Conservation (phyloP, 805 yeast genomes). For the Candida awuae region DNA sequence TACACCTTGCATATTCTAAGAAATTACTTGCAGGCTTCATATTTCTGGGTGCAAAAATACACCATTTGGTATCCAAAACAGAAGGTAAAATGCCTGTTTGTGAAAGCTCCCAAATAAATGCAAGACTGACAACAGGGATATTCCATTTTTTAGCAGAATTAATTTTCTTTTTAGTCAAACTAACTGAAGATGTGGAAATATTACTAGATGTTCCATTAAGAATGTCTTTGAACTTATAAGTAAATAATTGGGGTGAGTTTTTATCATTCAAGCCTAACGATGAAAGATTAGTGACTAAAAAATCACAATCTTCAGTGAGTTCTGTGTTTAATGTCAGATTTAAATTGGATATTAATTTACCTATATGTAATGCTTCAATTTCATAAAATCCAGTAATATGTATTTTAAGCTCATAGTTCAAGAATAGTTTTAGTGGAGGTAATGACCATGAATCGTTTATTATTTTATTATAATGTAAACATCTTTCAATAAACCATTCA, state of each 20-base stretch:
- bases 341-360: constrained; percentile 48
- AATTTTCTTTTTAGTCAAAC: constrained; percentile 40
- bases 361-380: constrained; percentile 27
- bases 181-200: constrained; percentile 25
- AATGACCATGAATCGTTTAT: constrained; percentile 24
- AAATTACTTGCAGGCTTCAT: constrained; percentile 18
- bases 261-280: constrained; percentile 34
- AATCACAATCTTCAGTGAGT: constrained; percentile 43
- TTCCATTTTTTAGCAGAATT: constrained; percentile 50
- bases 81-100: constrained; percentile 33
- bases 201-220: constrained; percentile 9
- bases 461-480: constrained; percentile 16
- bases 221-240: constrained; percentile 29
- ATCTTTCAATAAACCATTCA: constrained; percentile 30
- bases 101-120: constrained; percentile 46
- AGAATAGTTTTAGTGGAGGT: constrained; percentile 21
- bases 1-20: constrained; percentile 16
- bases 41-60: constrained; percentile 38
- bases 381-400: constrained; percentile 27
- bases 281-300: constrained; percentile 47
- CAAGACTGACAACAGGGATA: constrained; percentile 50
- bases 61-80: constrained; percentile 43
- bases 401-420: constrained; percentile 27
- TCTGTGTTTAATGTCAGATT: constrained; percentile 45
- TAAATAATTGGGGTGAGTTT: constrained; percentile 37